These are phyloP conservation scores for Wickerhamiella pararugosa DNA, from an alignment of 1,139 yeast species.

Conservation along the genomic window DNA sequence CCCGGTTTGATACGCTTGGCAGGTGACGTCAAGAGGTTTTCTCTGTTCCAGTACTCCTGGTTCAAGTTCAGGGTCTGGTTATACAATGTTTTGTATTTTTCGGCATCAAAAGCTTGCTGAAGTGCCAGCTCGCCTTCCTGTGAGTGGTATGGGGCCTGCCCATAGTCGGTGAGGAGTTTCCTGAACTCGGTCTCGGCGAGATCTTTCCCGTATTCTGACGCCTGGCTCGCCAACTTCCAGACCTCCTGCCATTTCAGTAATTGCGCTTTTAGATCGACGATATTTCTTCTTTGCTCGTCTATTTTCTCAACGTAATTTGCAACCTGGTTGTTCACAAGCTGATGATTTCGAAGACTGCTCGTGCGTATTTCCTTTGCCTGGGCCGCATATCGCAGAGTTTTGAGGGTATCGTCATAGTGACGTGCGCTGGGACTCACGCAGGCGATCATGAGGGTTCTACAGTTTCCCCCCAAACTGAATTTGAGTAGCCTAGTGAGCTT, in stretches of 20 bases:
- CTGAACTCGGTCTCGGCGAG: too few relatives aligned
- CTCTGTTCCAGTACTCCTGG: too few relatives aligned
- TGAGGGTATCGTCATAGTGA: slow-evolving; percentile 63
- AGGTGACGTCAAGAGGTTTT: too few relatives aligned
- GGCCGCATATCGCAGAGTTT: slow-evolving; percentile 82
- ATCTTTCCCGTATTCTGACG: too few relatives aligned
- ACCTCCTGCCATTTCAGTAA: background rate
- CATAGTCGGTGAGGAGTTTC: too few relatives aligned
- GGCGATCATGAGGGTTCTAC: slow-evolving; percentile 81
- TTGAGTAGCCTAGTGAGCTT: slow-evolving; percentile 76
- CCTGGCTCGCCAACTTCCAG: too few relatives aligned
- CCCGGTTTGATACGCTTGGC: too few relatives aligned
- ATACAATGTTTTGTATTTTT: too few relatives aligned
- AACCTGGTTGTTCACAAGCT: slow-evolving; percentile 68
- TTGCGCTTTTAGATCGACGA: background rate
- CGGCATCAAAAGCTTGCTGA: too few relatives aligned
- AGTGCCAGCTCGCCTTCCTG: too few relatives aligned
- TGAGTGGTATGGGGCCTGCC: too few relatives aligned
- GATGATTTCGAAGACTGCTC: slow-evolving; percentile 47
- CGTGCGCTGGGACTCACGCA: slow-evolving; percentile 59
- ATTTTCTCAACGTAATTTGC: slow-evolving; percentile 79
- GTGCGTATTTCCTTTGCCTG: slow-evolving; percentile 64
- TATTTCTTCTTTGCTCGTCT: slow-evolving; percentile 8
- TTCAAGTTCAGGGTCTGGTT: too few relatives aligned
- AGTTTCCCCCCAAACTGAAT: slow-evolving; percentile 79